Evolutionary conservation across 495 filamentous ascomycete genomes (phyloP).

Genomic region (Gamarada debralockiae): DNA sequence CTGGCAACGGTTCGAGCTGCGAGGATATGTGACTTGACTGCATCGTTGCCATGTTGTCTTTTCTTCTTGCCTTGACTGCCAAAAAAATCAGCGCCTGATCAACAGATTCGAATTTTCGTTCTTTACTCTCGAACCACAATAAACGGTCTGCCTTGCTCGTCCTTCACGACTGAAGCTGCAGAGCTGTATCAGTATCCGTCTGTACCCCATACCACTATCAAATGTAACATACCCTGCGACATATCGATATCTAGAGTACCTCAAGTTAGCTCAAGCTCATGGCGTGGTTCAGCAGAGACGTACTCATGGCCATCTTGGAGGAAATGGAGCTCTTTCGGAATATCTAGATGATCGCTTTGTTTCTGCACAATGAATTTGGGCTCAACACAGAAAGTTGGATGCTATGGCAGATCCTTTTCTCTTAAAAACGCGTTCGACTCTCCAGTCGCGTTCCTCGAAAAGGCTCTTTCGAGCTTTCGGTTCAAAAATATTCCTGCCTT

Average conservation of each 20-base stretch:
- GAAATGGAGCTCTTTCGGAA: conserved; percentile 11
- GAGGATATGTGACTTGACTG: conserved; percentile 96
- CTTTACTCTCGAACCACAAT: conserved; percentile 97
- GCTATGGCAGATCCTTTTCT: neutral
- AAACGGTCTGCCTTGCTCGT: conserved; percentile 95
- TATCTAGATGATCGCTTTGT: neutral
- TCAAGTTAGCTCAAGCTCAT: conserved; percentile 33
- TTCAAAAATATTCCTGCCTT: neutral
- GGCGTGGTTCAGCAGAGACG: conserved; percentile 4
- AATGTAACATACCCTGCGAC: conserved; percentile 58
- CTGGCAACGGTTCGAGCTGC: conserved; percentile 93
- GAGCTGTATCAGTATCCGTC: conserved; percentile 6
- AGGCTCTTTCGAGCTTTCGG: conserved; percentile 12
- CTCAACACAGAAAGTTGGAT: conserved; percentile 1
- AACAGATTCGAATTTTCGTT: neutral
- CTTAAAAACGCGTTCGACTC: conserved; percentile 14
- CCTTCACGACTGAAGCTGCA: conserved; percentile 56
- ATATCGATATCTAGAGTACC: conserved; percentile 61
- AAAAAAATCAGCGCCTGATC: conserved; percentile 15
- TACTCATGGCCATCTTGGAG: conserved; percentile 30
- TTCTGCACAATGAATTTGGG: neutral
- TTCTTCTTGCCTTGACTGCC: conserved; percentile 95
- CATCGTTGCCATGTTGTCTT: conserved; percentile 92
- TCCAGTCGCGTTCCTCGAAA: conserved; percentile 15
- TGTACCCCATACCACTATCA: neutral